Conservation (phyloP, 805 yeast species). For the Hanseniaspora valbyensis region DNA sequence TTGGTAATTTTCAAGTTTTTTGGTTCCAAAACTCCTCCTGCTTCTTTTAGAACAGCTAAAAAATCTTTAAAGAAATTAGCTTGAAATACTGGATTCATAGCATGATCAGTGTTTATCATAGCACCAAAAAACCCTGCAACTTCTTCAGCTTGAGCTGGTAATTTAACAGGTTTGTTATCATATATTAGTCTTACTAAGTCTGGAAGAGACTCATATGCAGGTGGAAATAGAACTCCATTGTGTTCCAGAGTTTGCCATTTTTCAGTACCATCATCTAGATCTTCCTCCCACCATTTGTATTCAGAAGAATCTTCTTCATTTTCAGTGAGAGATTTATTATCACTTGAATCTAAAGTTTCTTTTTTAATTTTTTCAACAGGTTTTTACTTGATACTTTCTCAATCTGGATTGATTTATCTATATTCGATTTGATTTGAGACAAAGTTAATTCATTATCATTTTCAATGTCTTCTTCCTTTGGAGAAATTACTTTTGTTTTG, state of each 20-base stretch:
- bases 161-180: conserved; percentile 60
- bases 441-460: conserved; percentile 19
- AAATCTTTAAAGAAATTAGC: conserved; percentile 81
- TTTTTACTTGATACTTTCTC: too few relatives aligned
- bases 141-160: conserved; percentile 81
- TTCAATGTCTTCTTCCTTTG: conserved; percentile 22
- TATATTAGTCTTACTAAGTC: conserved; percentile 61
- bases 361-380: conserved; percentile 23
- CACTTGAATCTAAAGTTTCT: conserved; percentile 35
- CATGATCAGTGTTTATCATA: conserved; percentile 77
- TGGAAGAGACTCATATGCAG: conserved; percentile 80
- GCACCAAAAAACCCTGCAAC: conserved; percentile 94
- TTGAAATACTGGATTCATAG: conserved; percentile 73
- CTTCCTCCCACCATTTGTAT: conserved; percentile 53
- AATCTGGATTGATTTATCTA: conserved; percentile 10
- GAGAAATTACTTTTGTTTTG: conserved; percentile 12
- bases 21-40: conserved; percentile 47
- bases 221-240: conserved; percentile 88
- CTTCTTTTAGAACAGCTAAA: conserved; percentile 50
- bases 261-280: conserved; percentile 55
- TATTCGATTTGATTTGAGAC: neutral
- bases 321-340: conserved; percentile 34
- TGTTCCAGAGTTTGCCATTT: conserved; percentile 85
- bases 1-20: conserved; percentile 35
- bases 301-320: conserved; percentile 17